Evolutionary conservation across 2,329 filamentous ascomycete species (phyloP).

Genomic region (Allantophomopsis lycopodina): DNA sequence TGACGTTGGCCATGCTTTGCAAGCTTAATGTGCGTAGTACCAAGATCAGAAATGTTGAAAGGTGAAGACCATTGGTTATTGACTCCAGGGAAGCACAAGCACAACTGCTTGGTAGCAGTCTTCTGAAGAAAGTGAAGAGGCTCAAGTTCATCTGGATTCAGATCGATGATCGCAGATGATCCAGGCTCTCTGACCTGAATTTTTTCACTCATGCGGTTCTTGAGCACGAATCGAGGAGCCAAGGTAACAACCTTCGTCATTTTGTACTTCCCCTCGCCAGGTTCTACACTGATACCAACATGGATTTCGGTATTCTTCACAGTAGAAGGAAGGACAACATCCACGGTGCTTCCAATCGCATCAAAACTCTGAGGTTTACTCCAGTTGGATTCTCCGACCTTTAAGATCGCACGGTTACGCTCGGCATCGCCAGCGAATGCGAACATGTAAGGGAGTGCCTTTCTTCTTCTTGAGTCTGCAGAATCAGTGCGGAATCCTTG

Average conservation of each 20-base stretch:
- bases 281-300: conserved; percentile 74
- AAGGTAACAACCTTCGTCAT: conserved; percentile 92
- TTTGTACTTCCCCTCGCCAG: conserved; percentile 95
- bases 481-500: conserved; percentile 46
- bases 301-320: conserved; percentile 70
- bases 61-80: conserved; percentile 97
- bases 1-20: conserved; percentile 84
- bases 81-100: conserved; percentile 81
- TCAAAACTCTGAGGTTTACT: conserved; percentile 98
- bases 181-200: conserved; percentile 85
- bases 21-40: conserved; percentile 85
- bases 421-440: conserved; percentile 81
- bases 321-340: conserved; percentile 68
- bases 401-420: conserved; percentile 79
- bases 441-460: conserved; percentile 88
- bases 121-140: conserved; percentile 85
- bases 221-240: conserved; percentile 81
- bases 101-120: conserved; percentile 73
- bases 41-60: conserved; percentile 93
- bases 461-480: conserved; percentile 41
- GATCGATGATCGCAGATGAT: conserved; percentile 69
- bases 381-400: conserved; percentile 83
- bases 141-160: conserved; percentile 66
- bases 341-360: conserved; percentile 84
- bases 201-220: conserved; percentile 84